Conservation (phyloP, 352 stramenopile genomes). For the Phytophthora tubulina region DNA sequence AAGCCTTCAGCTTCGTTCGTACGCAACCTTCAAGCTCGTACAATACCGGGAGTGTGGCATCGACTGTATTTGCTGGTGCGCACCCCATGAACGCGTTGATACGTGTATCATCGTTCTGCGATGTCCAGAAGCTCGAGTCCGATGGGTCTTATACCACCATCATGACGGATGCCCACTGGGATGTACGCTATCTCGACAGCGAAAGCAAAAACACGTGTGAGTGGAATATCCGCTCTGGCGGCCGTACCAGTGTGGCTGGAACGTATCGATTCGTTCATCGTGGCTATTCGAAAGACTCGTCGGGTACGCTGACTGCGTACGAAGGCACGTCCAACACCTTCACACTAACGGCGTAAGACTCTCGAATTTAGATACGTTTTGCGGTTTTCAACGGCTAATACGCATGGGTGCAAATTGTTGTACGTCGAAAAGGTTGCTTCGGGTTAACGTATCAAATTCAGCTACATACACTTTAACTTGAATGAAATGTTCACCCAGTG, state of each 20-base stretch:
- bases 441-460: too few species aligned
- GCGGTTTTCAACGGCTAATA: too few species aligned
- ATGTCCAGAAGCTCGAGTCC: neutral
- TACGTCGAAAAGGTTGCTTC: too few species aligned
- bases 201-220: conserved; percentile 50
- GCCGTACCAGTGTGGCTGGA: conserved; percentile 43
- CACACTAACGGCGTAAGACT: conserved; percentile 16
- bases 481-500: too few species aligned
- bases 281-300: conserved; percentile 51
- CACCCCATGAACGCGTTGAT: conserved; percentile 61
- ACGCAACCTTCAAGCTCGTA: conserved; percentile 44
- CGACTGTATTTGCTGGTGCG: conserved; percentile 51
- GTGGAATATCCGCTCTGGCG: conserved; percentile 28
- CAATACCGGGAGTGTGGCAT: conserved; percentile 43
- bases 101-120: conserved; percentile 50
- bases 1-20: conserved; percentile 40
- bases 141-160: conserved; percentile 41
- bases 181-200: conserved; percentile 49
- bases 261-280: conserved; percentile 60
- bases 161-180: conserved; percentile 68
- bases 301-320: conserved; percentile 44
- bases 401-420: too few species aligned
- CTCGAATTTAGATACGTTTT: too few species aligned
- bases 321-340: conserved; percentile 45
- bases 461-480: too few species aligned